These are phyloP conservation scores for Ilex asprella DNA, from an alignment of 257 asterid genomes.

Conservation along the genomic window DNA sequence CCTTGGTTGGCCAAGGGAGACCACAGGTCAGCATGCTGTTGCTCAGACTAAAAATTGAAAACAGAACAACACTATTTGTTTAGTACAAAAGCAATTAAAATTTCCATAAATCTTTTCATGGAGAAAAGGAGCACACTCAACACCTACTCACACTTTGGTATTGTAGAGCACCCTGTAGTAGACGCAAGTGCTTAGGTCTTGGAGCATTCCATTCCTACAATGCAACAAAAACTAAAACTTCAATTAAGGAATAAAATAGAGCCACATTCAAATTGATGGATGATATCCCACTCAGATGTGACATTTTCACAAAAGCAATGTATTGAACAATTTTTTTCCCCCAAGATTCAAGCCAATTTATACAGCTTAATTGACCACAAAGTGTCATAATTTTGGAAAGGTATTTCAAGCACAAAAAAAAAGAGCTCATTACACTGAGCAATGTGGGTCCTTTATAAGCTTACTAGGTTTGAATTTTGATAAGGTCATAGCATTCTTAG, in stretches of 20 bases:
- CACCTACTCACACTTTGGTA: slow-evolving; percentile 28
- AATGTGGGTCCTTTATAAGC: no score
- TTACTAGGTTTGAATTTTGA: no score
- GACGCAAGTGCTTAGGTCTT: slow-evolving; percentile 26
- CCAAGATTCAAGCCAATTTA: no score
- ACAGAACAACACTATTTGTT: not conserved
- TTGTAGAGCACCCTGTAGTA: slow-evolving; percentile 26
- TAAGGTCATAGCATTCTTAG: no score
- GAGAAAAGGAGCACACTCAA: not conserved
- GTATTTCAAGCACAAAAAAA: no score
- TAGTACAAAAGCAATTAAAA: not conserved
- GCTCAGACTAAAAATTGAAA: slow-evolving; percentile 18
- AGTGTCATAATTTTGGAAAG: no score
- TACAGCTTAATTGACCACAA: no score
- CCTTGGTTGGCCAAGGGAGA: slow-evolving; percentile 40
- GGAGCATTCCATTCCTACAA: slow-evolving; percentile 48
- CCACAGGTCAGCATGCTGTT: slow-evolving; percentile 32
- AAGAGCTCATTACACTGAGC: no score
- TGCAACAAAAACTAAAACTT: not conserved
- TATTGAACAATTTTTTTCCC: no score
- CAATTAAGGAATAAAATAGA: not conserved
- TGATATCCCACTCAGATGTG: not conserved
- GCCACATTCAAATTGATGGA: no score
- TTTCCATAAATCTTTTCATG: not conserved
- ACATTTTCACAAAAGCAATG: not conserved